Evolutionary conservation across 73 alveolate species (phyloP), one percentile per base, ranked within the genome.

Genomic region (Breviolum minutum): DNA sequence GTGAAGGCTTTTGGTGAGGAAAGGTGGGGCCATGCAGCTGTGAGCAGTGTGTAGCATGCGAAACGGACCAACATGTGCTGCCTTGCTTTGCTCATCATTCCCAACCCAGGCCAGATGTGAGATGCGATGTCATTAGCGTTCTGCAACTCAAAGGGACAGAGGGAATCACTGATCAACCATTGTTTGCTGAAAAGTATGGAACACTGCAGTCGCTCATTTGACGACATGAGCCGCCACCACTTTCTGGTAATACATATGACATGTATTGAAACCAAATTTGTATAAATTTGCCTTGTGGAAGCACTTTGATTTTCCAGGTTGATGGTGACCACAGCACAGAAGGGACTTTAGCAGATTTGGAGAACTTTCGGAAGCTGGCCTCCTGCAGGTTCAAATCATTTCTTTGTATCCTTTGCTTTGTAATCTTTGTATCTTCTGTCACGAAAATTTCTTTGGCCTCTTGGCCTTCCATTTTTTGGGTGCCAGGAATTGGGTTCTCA

Each of bases 261-360:
- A 40, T 40, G 54, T 40, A 40, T 40, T 40, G 3, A 3, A 40
- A 3, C 54, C 54, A 40, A 40, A 40, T 40, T 40, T 40, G 54
- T 3, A 40, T 40, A 40, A 40, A 40, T 40, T 40, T 40, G 12
- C 29, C 26, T 71, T 71, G 26, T 30, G 26, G 40, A 16, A 71
- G 26, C 81, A 8, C 26, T 76, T 79, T 32, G 27, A 9, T 13
- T 26, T 24, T 30, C 32, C 8, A 90, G 96, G 96, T 93, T 54
- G 98, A 93, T 61, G 98, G 98, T 14, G 98, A 93, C 69, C 98
- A 93, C 98, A 76, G 91, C 87, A 93, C 98, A 24, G 91, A 73
- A 63, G 98, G 98, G 40, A 93, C 98, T 17, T 68, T 93, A 60
- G 98, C 98, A 60, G 98, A 93, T 20, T 76, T 93, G 90, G 91